Percentiles rank a stretch among this genome's conserved stretches.
Evolutionary conservation across 2,329 filamentous ascomycete species (phyloP).

Genomic region (Colletotrichum camelliae): DNA sequence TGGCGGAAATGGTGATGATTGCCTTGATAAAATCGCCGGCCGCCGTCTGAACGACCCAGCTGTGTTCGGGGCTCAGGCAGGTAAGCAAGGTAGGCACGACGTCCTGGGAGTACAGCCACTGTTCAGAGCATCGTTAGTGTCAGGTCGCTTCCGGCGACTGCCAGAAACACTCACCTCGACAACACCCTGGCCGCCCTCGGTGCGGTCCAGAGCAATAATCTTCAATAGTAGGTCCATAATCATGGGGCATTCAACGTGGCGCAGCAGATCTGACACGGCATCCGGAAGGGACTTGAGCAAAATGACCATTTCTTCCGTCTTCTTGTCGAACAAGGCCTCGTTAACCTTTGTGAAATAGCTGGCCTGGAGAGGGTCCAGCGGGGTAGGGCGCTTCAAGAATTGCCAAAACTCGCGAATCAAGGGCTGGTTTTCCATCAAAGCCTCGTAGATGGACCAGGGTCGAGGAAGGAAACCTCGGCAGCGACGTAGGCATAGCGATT

Average conservation of each 20-base stretch:
- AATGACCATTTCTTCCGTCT: slow-evolving; percentile 95
- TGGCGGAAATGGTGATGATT: slow-evolving; percentile 98
- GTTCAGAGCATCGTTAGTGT: slow-evolving; percentile 2
- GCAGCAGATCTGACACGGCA: slow-evolving; percentile 83
- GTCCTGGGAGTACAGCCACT: slow-evolving; percentile 93
- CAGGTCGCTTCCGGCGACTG: neutral
- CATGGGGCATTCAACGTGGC: slow-evolving; percentile 96
- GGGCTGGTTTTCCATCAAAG: slow-evolving; percentile 82
- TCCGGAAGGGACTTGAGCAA: slow-evolving; percentile 85
- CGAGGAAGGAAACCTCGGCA: too few species aligned
- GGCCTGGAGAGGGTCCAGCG: slow-evolving; percentile 90
- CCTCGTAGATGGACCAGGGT: slow-evolving; percentile 96
- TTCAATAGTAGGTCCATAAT: slow-evolving; percentile 97
- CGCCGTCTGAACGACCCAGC: slow-evolving; percentile 91
- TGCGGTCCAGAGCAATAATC: slow-evolving; percentile 94
- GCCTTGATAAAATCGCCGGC: slow-evolving; percentile 98
- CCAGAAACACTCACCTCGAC: slow-evolving; percentile 73
- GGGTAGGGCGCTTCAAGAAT: slow-evolving; percentile 83
- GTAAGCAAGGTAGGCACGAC: slow-evolving; percentile 87
- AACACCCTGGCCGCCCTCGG: slow-evolving; percentile 87
- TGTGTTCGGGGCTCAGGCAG: slow-evolving; percentile 84
- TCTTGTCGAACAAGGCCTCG: slow-evolving; percentile 95
- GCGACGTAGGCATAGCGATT: slow-evolving; percentile 94
- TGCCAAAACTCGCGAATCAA: slow-evolving; percentile 87
- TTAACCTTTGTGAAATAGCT: slow-evolving; percentile 99